Base-by-base conservation (phyloP, 2,329 filamentous ascomycete species). In the Didymella glomerata region DNA sequence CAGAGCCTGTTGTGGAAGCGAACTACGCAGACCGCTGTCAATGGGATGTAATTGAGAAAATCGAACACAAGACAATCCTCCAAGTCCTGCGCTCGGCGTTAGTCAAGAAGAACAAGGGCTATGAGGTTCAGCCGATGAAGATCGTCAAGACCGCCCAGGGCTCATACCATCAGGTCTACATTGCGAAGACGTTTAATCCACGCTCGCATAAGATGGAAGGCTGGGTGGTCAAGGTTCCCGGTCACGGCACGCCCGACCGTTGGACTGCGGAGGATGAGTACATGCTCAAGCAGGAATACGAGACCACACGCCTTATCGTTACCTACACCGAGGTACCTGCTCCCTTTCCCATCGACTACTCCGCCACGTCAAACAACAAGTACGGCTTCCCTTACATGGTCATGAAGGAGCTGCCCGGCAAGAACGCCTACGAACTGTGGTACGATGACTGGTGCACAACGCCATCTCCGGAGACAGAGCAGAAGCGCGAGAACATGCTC, bases 381-480 rank as follows among this genome's bases (percentile, higher is more conserved):
- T 58, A 65, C 9, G 48, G 56, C 1, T 60, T 60, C 14, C 68
- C 69, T 2, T 70, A 63, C 46, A 63, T 69, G 16, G 44, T 70
- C n/a, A 65, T 67, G 64, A 49, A 50, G 1, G 47, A 46, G 24
- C 27, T 68, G 1, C 11, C 56, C 1, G 68, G 69, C 4, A 45
- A 48, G 10, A 30, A 52, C 2, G 57, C 64, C 8, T 22, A 3
- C 16, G 20, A 60, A 7, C 38, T 69, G 8, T 70, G 65, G 64
- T 60, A 40, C 45, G 50, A 59, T 2, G 16, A 58, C 3, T 3
- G 20, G 18, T 46, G 10, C 10, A 44, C 47, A 9, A 18, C n/a
- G 10, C 28, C 54, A 2, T 28, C 46, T 2, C 16, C 22, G 1
- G 47, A 54, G 24, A 53, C 30, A 1, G 51, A 54, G 14, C 14